These are phyloP conservation scores for Vitis riparia DNA, from an alignment of 164 flowering plant genomes.

Conservation along the genomic window DNA sequence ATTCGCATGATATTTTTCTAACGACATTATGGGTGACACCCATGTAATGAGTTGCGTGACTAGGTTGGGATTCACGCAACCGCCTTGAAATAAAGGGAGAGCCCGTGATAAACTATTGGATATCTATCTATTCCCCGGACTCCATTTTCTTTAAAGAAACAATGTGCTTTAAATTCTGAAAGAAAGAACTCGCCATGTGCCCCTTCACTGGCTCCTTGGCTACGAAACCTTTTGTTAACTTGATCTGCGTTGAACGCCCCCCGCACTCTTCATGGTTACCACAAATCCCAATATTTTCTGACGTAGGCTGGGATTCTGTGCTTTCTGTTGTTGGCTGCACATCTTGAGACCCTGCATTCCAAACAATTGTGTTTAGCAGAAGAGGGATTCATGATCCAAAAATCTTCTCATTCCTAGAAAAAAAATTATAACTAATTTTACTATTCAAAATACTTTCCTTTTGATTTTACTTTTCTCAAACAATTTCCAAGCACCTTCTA, in stretches of 20 bases:
- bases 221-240: constrained; percentile 79
- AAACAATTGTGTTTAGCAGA: background rate
- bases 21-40: too few relatives aligned
- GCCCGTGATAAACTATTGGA: too few relatives aligned
- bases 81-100: too few relatives aligned
- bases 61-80: too few relatives aligned
- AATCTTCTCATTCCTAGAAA: too few relatives aligned
- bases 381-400: background rate
- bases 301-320: background rate
- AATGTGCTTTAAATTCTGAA: constrained; percentile 15
- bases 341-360: constrained; percentile 61
- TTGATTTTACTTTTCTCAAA: background rate
- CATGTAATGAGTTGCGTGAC: too few relatives aligned
- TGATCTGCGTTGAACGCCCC: constrained; percentile 59
- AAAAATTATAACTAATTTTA: too few relatives aligned
- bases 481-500: background rate
- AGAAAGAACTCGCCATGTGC: constrained; percentile 81
- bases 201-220: constrained; percentile 96
- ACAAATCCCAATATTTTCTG: constrained; percentile 47
- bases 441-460: background rate
- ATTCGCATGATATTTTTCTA: too few relatives aligned
- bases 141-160: constrained; percentile 17
- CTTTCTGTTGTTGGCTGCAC: constrained; percentile 31
- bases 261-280: constrained; percentile 66
- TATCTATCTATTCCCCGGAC: too few relatives aligned